These are phyloP conservation scores for Verticillium nonalfalfae DNA, from an alignment of 2,329 filamentous ascomycete genomes.

Conservation along the genomic window DNA sequence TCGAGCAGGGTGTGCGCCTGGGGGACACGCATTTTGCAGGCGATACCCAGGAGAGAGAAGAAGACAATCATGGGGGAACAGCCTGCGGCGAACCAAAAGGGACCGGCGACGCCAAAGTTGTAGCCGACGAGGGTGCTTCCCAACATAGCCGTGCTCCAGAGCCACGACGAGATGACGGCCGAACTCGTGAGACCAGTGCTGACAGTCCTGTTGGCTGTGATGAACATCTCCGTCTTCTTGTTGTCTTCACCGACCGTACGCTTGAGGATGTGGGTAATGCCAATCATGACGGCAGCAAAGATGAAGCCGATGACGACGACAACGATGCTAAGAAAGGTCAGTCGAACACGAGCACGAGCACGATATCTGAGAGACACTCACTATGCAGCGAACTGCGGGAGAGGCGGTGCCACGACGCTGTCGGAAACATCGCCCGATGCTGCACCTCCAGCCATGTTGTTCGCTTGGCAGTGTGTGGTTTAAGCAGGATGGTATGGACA, in stretches of 20 bases:
- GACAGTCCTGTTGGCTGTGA: constrained; percentile 45
- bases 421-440: neutral
- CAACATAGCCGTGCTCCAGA: constrained; percentile 46
- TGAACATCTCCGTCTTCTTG: constrained; percentile 48
- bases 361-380: neutral
- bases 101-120: constrained; percentile 45
- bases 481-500: too few species aligned
- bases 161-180: constrained; percentile 48
- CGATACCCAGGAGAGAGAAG: constrained; percentile 41
- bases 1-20: constrained; percentile 48
- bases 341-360: neutral
- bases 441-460: neutral
- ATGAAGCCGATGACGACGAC: constrained; percentile 26
- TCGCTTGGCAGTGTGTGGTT: neutral
- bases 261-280: constrained; percentile 38
- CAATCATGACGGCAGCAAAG: constrained; percentile 35
- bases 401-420: constrained; percentile 3
- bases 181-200: constrained; percentile 45
- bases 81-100: constrained; percentile 52
- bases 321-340: constrained; percentile 12
- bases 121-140: constrained; percentile 45
- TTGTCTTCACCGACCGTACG: constrained; percentile 44
- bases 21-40: constrained; percentile 44
- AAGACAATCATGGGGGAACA: constrained; percentile 51
- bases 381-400: constrained; percentile 4